Evolutionary conservation across 345 rosid species (phyloP), one percentile per base, ranked within the genome.

Genomic region (Citrus australasica): DNA sequence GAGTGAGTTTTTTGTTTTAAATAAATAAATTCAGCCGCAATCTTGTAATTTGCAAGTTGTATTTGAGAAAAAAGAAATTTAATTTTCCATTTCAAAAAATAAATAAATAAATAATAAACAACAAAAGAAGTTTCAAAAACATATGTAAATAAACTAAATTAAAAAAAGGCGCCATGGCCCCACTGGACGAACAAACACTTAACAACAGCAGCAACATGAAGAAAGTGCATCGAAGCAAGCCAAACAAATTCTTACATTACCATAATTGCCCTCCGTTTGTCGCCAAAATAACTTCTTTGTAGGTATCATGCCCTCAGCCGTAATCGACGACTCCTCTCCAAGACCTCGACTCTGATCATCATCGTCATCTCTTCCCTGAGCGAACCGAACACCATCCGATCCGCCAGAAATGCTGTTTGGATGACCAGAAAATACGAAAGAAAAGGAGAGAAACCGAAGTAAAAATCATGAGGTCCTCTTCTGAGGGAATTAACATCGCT

Each of bases 401-500:
- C 78, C 78, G 30, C 40, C 9, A 7, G 30, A 28, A 30, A 75
- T 80, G 68, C 76, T 84, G 70, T 69, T 70, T 79, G 65, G 9
- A 33, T 74, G 80, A 78, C 73, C 46, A 75, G 58, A 79, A 82
- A 79, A 62, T 35, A n/a, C 48, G 30, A 48, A 37, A 63, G 33
- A 38, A 65, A 59, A 22, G 42, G 33, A 24, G 24, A 56, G n/a
- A 63, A 70, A 55, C 56, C 72, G 7, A 58, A 10, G n/a, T 37
- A 46, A 80, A 61, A 65, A 90, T 33, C 66, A 86, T 94, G 99
- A 89, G 87, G 79, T 85, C 93, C 28, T 84, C 93, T 61, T 73
- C 84, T 16, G 95, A 81, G 76, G 82, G 79, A 60, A 88, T 94
- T 78, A 89, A 94, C 87, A 90, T 96, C 71, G 86, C 94, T 8